Evolutionary conservation across 441 rosid genomes (phyloP), one percentile per base, ranked within the genome.

Genomic region (Euphorbia corollata): DNA sequence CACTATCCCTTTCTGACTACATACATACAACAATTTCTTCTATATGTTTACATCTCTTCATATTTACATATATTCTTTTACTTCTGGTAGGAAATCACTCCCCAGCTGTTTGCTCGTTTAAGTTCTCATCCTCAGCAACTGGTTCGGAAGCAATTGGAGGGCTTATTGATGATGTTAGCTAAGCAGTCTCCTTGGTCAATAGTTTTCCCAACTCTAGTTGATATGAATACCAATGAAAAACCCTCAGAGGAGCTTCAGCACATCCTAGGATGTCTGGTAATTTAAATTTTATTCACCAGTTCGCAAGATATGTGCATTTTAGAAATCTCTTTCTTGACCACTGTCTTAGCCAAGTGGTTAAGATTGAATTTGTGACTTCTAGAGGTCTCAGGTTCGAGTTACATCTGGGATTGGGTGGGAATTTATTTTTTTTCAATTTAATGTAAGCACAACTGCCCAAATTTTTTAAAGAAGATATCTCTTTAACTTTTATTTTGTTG

Each of bases 101-200:
- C 99, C 59, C 99, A 94, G 63, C 82, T 94, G 77, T 91, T 91
- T 86, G 96, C 97, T 77, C 95, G 94, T 61, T 77, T 94, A 79
- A 89, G 96, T 78, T 91, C 97, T 73, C 99, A 94, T 76, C 99
- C 97, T 11, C 90, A 86, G 78, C 89, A 84, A 78, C 87, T 83
- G 30, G 92, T 94, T 43, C 88, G 97, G 60, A 91, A 86, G 81
- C 96, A 91, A 80, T 69, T 94, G 70, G 92, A 87, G 77, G 87
- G 92, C 79, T 78, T 94, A 66, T 73, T 94, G 78, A 81, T 91
- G 80, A 82, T 84, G 94, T 75, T 94, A 79, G 96, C 97, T 64
- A 91, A 89, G 78, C 84, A 72, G 72, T 94, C 88, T 68, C 99
- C 99, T 61, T 88, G 94, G 88, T 89, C 97, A 66, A 81, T 94